Conservation (phyloP, 768 basidiomycete species). For the Tricholoma flavovirens region DNA sequence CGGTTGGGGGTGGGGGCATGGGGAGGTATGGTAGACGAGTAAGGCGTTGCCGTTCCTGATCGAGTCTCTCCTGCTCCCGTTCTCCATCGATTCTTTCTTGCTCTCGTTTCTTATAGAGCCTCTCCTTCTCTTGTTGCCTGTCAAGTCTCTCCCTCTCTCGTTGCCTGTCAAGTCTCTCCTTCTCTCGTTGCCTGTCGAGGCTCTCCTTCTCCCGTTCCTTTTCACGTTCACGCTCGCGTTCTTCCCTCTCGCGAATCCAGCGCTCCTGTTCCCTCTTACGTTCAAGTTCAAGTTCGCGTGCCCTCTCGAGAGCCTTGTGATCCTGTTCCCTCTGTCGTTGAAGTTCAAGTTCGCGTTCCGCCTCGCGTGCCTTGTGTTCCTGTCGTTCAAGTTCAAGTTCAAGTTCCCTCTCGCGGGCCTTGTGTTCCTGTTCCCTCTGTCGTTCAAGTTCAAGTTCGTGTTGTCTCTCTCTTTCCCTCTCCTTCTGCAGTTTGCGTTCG, state of each 20-base stretch:
- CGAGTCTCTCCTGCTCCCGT: background rate
- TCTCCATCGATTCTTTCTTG: background rate
- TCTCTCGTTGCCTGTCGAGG: too few relatives aligned
- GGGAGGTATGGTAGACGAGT: conserved; percentile 11
- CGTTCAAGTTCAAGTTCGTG: too few relatives aligned
- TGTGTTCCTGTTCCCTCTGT: too few relatives aligned
- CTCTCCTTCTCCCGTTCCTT: background rate
- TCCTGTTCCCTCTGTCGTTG: conserved; percentile 1
- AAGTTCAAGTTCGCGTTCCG: background rate
- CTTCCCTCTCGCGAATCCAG: background rate
- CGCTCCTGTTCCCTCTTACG: conserved; percentile 3
- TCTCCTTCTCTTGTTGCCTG: too few relatives aligned
- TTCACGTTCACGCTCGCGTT: background rate
- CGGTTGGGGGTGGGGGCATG: conserved; percentile 14
- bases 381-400: too few relatives aligned
- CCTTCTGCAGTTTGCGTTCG: conserved; percentile 1
- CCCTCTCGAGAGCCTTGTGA: background rate
- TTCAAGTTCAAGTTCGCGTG: background rate
- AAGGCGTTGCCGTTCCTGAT: background rate
- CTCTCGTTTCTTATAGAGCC: too few relatives aligned
- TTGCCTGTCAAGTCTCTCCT: too few relatives aligned
- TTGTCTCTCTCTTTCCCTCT: conserved; percentile 13
- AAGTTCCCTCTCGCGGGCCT: too few relatives aligned
- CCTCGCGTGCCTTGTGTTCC: background rate
- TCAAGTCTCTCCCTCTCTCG: too few relatives aligned